Evolutionary conservation across 306 rosid species (phyloP).

Genomic region (Ceratonia siliqua): DNA sequence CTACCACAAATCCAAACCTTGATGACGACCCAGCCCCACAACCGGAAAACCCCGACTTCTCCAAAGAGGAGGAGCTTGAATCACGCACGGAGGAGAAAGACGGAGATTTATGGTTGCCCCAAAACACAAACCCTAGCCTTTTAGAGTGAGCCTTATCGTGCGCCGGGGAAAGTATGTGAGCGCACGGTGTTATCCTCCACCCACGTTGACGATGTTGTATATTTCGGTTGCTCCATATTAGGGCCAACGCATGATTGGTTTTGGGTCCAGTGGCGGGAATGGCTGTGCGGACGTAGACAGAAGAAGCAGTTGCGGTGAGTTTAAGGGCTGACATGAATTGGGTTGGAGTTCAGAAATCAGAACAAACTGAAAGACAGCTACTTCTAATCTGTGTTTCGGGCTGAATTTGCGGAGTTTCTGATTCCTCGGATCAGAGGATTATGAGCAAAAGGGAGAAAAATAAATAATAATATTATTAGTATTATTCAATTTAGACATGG

Average conservation of each 20-base stretch:
- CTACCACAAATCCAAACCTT: conserved; percentile 46
- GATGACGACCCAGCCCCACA: conserved; percentile 40
- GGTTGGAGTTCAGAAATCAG: background rate
- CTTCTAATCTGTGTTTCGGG: background rate
- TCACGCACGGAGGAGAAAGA: conserved; percentile 9
- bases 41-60: conserved; percentile 32
- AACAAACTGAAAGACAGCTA: background rate
- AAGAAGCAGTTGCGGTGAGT: conserved; percentile 19
- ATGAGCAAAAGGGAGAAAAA: no score
- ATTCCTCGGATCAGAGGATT: background rate
- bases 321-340: conserved; percentile 41
- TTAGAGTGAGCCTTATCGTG: conserved; percentile 35
- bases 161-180: conserved; percentile 31
- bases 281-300: conserved; percentile 21
- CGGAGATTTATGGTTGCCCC: conserved; percentile 20
- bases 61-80: conserved; percentile 8
- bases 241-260: conserved; percentile 5
- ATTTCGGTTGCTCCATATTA: conserved; percentile 13
- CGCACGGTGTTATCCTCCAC: conserved; percentile 40
- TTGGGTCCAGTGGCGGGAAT: conserved; percentile 17
- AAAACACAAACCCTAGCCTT: conserved; percentile 38
- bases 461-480: no score
- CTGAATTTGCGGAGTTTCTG: background rate
- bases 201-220: background rate
- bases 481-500: no score